Evolutionary conservation across 2,329 filamentous ascomycete genomes (phyloP), one percentile per base, ranked within the genome.

Genomic region (Diaporthe velutina): DNA sequence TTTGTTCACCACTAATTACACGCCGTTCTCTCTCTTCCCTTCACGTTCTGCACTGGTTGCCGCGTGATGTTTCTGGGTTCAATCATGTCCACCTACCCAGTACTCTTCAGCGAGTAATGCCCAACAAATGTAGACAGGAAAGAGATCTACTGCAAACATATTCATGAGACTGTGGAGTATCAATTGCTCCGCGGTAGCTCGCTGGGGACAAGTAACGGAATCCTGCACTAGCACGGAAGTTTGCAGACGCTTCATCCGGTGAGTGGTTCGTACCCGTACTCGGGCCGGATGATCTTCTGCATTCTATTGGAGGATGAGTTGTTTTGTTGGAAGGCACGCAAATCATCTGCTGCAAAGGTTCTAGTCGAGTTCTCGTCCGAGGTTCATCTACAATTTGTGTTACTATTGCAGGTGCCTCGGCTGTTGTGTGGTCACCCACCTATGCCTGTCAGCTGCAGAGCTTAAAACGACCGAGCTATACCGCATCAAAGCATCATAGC

Each of bases 341-440:
- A 38, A 38, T 4, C 3, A 25, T 40, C 8, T 40, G 15, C 15
- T 52, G 45, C 15, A 22, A 66, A 10, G 60, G 58, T 8, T 45
- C 13, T 22, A n/a, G 38, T 13, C 22, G 12, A 42, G 45, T 12
- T 52, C 25, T 67, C 61, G 42, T 67, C 61, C 45, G 68, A 50
- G 30, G 40, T 40, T 71, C 55, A 52, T 30, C 9, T 13, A 13
- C 10, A 54, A 7, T 15, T 9, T 54, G 17, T 40, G 42, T 22
- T 15, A 3, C 28, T 19, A 13, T 70, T 19, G 42, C 10, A 28
- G 33, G n/a, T 55, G 50, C 64, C 71, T 75, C 74, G 74, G 71
- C 71, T 50, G 38, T 73, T 15, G 45, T n/a, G 30, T 25, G n/a
- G 45, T 22, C 10, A 13, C 5, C 25, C 25, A 12, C n/a, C 17